Evolutionary conservation across 1,284 basidiomycete species (phyloP), one percentile per base, ranked within the genome.

Genomic region (Ceratobasidium theobromae): DNA sequence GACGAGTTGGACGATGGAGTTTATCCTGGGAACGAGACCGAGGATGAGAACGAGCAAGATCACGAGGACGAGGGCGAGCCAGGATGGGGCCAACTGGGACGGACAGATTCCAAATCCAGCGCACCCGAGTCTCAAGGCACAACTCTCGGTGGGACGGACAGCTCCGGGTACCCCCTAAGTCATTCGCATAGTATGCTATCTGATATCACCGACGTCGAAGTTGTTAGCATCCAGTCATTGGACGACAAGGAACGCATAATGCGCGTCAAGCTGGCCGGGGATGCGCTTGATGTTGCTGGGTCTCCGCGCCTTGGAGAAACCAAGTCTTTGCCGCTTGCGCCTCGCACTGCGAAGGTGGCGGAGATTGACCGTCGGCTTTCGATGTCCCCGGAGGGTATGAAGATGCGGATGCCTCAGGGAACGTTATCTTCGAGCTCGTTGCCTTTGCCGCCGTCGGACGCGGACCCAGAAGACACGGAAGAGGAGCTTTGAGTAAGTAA

Each of bases 241-340:
- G 58, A 64, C 9, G 58, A 64, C 14, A 52, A 52, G 48, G 58
- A 21, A 1, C 32, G 48, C 33, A 33, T 2, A 18, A 4, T 54
- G 33, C 30, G 23, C 2, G 18, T 25, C n/a, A 40, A 38, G 35
- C 33, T 54, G 9, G 11, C 30, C 6, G 35, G 21, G 1, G 35
- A 52, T 16, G 57, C 38, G 38, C 12, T 33, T 30, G 45, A 5
- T 28, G 43, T 16, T 21, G n/a, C 38, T 54, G 49, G 3, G 27
- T 32, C 9, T 14, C 32, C 21, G 53, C 35, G 35, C 21, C 23
- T 40, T 27, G 32, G 32, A 68, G 70, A 69, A 68, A 69, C 55
- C 35, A 32, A 25, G 12, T 60, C 57, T 4, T n/a, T 60, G 43
- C 57, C 57, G 11, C 45, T 60, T 38, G 45, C 12, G 8, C 28